phyloP scores from a whole-genome alignment of 2,329 filamentous ascomycete genomes.

The Ophiocordyceps camponoti-floridani region DNA sequence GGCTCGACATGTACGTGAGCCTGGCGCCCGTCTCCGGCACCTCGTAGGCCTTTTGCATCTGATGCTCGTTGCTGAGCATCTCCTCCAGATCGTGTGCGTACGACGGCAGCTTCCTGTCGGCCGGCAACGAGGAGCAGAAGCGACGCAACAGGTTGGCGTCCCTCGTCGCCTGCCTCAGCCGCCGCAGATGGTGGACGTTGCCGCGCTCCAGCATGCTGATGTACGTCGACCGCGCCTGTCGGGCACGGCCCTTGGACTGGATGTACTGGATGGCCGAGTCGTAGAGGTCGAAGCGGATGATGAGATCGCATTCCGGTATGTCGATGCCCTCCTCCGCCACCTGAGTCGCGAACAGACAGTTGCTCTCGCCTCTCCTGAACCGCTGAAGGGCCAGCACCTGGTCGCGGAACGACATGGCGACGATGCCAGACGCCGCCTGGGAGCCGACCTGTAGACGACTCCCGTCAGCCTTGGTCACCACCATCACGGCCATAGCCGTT shows the following conservation, averaged over 20 bases:
- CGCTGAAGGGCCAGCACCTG: conserved; percentile 58
- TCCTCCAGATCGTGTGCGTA: conserved; percentile 6
- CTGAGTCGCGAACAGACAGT: conserved; percentile 49
- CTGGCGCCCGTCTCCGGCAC: conserved; percentile 55
- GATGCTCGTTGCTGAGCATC: conserved; percentile 6
- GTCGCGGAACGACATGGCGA: conserved; percentile 49
- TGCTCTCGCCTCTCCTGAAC: conserved; percentile 39
- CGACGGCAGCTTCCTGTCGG: conserved; percentile 41
- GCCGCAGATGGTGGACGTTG: conserved; percentile 41
- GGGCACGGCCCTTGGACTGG: conserved; percentile 76
- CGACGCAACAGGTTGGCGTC: conserved; percentile 47
- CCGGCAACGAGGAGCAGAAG: conserved; percentile 60
- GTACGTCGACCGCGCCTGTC: conserved; percentile 61
- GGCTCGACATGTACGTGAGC: conserved; percentile 58
- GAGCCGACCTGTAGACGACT: conserved; percentile 14
- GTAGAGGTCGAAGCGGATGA: conserved; percentile 72
- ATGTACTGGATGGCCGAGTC: conserved; percentile 86
- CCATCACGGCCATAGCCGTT: background rate
- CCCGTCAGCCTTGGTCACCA: background rate
- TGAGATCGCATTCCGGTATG: conserved; percentile 47
- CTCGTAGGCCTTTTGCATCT: conserved; percentile 31
- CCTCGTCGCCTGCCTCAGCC: conserved; percentile 39
- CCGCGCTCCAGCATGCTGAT: conserved; percentile 64
- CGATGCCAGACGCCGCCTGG: conserved; percentile 23
- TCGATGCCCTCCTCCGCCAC: conserved; percentile 52